Evolutionary conservation across 2,329 filamentous ascomycete genomes (phyloP), one percentile per base, ranked within the genome.

Genomic region (Simplicillium sp.): DNA sequence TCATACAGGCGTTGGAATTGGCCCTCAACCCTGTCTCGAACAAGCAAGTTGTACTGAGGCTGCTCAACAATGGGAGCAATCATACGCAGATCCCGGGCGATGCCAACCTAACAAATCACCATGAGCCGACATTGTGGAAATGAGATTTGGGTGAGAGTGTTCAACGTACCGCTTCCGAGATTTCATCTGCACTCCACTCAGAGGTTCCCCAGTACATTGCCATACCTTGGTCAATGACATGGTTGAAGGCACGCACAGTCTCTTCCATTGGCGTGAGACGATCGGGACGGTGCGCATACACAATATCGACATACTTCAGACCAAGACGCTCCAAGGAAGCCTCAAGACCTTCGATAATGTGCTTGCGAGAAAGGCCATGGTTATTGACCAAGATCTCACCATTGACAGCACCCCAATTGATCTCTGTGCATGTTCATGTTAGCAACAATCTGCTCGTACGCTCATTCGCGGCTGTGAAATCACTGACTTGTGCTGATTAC

Each of bases 151-250:
- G n/a, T n/a, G n/a, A n/a, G n/a, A n/a, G n/a, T n/a, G n/a, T n/a
- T n/a, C n/a, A n/a, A n/a, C n/a, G 65, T 65, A 73, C 77, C 1
- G 80, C 80, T 44, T 77, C 68, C 6, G 73, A 70, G 53, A 84
- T 82, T 62, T 83, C 78, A 44, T 74, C 71, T 35, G 80, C 76
- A 45, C 67, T 70, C 79, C 80, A 84, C 57, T 83, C 77, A 0
- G 76, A 82, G 0, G 79, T 84, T 34, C 79, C 80, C 79, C 79
- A 83, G 65, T 84, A 83, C 47, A 85, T 75, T 3, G 77, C 75
- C 61, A 83, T 79, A 48, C 81, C 81, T 1, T 67, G 69, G 57
- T 77, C 67, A 55, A 86, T 83, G 40, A 85, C 61, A 57, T 83
- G 69, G 65, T 84, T 84, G 65, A 86, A 84, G 40, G 74, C 78